phyloP scores from a whole-genome alignment of 805 yeast genomes.

The Suhomyces pyralidae region DNA sequence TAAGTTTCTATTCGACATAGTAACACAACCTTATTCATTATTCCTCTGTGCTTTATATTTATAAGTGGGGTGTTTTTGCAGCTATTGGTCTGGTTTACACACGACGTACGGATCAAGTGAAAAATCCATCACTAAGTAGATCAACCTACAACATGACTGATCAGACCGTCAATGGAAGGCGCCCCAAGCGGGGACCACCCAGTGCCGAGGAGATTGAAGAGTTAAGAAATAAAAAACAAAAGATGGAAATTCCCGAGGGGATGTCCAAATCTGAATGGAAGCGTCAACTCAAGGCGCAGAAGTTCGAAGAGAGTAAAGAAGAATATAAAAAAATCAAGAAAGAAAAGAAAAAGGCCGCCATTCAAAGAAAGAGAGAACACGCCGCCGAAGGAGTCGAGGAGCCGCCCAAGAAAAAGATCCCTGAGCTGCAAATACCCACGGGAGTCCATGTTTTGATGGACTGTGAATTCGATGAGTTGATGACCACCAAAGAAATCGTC shows the following conservation, averaged over 20 bases:
- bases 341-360: slow-evolving; percentile 48
- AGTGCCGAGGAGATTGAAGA: slow-evolving; percentile 13
- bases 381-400: slow-evolving; percentile 30
- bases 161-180: background rate
- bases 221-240: slow-evolving; percentile 6
- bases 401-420: slow-evolving; percentile 32
- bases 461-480: slow-evolving; percentile 86
- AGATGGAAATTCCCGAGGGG: slow-evolving; percentile 63
- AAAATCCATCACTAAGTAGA: background rate
- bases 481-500: slow-evolving; percentile 68
- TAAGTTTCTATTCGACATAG: too few relatives aligned
- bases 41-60: too few relatives aligned
- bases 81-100: background rate
- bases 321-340: slow-evolving; percentile 53
- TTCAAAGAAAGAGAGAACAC: slow-evolving; percentile 25
- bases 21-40: too few relatives aligned
- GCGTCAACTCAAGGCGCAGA: slow-evolving; percentile 54
- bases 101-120: background rate
- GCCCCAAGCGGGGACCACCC: slow-evolving; percentile 9
- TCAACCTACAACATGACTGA: background rate
- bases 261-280: slow-evolving; percentile 88
- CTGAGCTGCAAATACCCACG: slow-evolving; percentile 44
- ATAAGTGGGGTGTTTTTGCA: background rate
- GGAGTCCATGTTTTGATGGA: slow-evolving; percentile 67
- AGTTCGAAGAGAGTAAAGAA: slow-evolving; percentile 64